Base-by-base conservation (phyloP, 2,329 filamentous ascomycete species). In the Microsporum canis region DNA sequence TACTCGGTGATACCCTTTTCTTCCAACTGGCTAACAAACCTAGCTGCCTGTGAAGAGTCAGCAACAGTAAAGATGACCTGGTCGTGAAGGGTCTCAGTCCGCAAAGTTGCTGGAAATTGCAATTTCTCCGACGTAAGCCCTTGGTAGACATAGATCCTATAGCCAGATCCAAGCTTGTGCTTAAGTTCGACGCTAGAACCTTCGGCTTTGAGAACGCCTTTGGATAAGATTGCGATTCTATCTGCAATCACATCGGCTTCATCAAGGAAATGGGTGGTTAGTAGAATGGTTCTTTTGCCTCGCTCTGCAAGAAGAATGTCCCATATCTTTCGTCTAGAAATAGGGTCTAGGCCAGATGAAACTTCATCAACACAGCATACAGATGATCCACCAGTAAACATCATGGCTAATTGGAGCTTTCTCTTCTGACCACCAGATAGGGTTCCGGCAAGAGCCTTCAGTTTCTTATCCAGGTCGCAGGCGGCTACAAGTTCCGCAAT, bases 311-410 rank as follows among this genome's bases (percentile, higher is more conserved):
- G 78, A 27, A 96, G 78, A 63, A 96, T 96, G 66, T 96, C 90
- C 91, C 91, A 96, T 29, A 96, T 89, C 75, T 95, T 96, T 33
- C 91, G 79, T 60, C 92, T 81, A 23, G 88, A 91, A 0, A 96
- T 77, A 0, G 92, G 91, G 70, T 96, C 91, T 23, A 96, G 80
- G 12, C 91, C 92, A 63, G 87, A 91, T 43, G 88, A 91, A 12
- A 96, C 90, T 73, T 96, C 92, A 66, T 96, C 91, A 4, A 96
- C 85, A 68, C 90, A 94, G 74, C 91, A 96, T 0, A 96, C 86
- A 29, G 84, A 84, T 64, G 88, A 92, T 8, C 90, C 91, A 63
- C 92, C 91, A 2, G 89, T 95, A 67, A 96, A 85, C 90, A 96
- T 96, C 84, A 96, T 92, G 3, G 90, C 91, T 1, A 96, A 79